phyloP scores from a whole-genome alignment of 805 yeast genomes.

The Candida boidinii region DNA sequence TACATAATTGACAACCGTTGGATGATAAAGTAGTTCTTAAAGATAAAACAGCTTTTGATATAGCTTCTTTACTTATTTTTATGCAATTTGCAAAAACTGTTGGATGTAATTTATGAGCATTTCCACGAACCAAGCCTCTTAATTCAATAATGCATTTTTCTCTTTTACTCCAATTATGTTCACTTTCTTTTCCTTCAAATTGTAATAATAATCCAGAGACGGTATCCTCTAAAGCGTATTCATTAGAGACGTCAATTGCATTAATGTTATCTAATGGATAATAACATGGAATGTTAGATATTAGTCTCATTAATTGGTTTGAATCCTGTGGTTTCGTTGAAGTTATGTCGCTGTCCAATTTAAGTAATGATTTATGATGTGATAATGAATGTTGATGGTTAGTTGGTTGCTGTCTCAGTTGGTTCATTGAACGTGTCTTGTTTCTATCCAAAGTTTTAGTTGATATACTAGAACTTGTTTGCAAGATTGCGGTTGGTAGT shows the following conservation, averaged over 20 bases:
- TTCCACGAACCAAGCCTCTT: constrained; percentile 56
- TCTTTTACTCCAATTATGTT: constrained; percentile 73
- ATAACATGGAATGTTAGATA: too few relatives aligned
- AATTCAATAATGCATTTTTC: constrained; percentile 52
- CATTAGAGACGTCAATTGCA: constrained; percentile 22
- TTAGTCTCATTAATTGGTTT: too few relatives aligned
- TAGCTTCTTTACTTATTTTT: constrained; percentile 43
- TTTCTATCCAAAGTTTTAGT: too few relatives aligned
- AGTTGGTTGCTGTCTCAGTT: too few relatives aligned
- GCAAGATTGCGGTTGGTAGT: too few relatives aligned
- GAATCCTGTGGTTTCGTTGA: too few relatives aligned
- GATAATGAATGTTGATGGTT: too few relatives aligned
- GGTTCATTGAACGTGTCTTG: too few relatives aligned
- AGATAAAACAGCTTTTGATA: constrained; percentile 60
- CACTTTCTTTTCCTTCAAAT: constrained; percentile 76
- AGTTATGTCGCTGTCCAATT: too few relatives aligned
- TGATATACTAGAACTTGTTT: too few relatives aligned
- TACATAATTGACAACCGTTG: constrained; percentile 67
- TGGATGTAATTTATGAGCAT: constrained; percentile 28
- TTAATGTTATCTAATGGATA: constrained; percentile 26
- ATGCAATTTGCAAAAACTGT: constrained; percentile 22
- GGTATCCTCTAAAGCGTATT: constrained; percentile 19
- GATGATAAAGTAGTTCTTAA: constrained; percentile 76
- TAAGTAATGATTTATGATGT: too few relatives aligned
- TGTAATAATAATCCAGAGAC: constrained; percentile 20